phyloP scores from a whole-genome alignment of 169 alveolate genomes.

The Plasmodium fragile region DNA sequence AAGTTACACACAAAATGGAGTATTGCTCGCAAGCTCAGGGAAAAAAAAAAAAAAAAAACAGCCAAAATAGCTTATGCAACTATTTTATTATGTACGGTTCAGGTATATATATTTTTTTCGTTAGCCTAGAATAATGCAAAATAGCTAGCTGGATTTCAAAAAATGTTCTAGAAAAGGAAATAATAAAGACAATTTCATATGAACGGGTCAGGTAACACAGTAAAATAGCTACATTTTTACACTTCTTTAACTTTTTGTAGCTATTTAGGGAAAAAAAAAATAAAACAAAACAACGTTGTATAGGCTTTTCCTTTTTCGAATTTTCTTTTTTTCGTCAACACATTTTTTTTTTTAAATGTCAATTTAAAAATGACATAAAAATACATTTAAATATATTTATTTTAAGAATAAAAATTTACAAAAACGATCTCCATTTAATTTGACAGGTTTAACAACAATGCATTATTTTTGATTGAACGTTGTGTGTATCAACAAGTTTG shows the following conservation, averaged over 20 bases:
- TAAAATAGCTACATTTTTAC: conserved; percentile 26
- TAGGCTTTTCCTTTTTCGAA: background rate
- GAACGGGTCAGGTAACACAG: conserved; percentile 41
- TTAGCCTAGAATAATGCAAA: background rate
- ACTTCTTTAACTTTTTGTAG: background rate
- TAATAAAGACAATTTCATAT: conserved; percentile 12
- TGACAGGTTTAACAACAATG: background rate
- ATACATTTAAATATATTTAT: background rate
- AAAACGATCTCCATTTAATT: background rate
- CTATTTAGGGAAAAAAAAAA: conserved; percentile 21
- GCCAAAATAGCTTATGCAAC: background rate
- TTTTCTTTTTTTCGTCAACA: background rate
- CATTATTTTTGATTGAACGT: background rate
- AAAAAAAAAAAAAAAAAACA: conserved; percentile 27
- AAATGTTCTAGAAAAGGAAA: background rate
- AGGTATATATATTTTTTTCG: conserved; percentile 3
- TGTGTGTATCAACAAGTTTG: background rate
- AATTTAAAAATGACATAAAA: background rate
- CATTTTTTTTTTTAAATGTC: background rate
- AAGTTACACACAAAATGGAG: background rate
- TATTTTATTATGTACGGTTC: conserved; percentile 26
- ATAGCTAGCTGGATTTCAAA: conserved; percentile 1
- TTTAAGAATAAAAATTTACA: background rate
- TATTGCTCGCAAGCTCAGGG: background rate
- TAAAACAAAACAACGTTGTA: background rate